Base-by-base conservation (phyloP, 1,139 yeast species). In the Suhomyces maxii region DNA sequence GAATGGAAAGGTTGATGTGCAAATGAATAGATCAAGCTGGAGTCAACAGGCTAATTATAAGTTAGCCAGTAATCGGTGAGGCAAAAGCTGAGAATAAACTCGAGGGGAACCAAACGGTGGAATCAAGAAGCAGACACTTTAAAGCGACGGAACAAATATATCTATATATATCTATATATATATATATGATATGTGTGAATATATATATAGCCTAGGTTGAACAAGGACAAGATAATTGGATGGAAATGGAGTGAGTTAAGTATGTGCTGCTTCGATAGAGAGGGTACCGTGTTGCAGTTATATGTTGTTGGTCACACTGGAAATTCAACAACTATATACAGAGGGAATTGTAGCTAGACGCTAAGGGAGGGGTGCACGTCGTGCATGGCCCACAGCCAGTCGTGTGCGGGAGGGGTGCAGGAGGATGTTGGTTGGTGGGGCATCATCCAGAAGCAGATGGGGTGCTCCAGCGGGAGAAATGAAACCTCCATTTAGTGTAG, bases 261-360 rank as follows among this genome's bases (percentile, higher is more conserved):
- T 9, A 28, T 28, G n/a, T 11, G 31, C 31, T 28, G n/a, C n/a
- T 28, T 28, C 9, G n/a, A 28, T 9, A 28, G n/a, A 28, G n/a
- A 28, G 23, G 23, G 23, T 18, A 9, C 31, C 31, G 11, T 28
- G 31, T 9, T 28, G 31, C 8, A 13, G 35, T 12, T n/a, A 13
- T 13, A 18, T 26, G 26, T 8, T 13, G 9, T 8, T 14, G 30
- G 26, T 42, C 36, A 30, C 35, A 39, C 39, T 36, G 46, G 42
- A 43, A 43, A 39, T 32, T 25, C 37, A 26, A 14, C 40, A 36
- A 10, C 46, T 43, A 39, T 43, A 39, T 39, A 43, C n/a, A 26
- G 32, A 32, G 41, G 46, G 37, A 39, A 36, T 36, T 26, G 42
- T 37, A 39, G 12, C 23, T 30, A 33, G 47, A 36, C 40, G 33